phyloP scores from a whole-genome alignment of 495 filamentous ascomycete genomes.

The Gamarada debralockiae region DNA sequence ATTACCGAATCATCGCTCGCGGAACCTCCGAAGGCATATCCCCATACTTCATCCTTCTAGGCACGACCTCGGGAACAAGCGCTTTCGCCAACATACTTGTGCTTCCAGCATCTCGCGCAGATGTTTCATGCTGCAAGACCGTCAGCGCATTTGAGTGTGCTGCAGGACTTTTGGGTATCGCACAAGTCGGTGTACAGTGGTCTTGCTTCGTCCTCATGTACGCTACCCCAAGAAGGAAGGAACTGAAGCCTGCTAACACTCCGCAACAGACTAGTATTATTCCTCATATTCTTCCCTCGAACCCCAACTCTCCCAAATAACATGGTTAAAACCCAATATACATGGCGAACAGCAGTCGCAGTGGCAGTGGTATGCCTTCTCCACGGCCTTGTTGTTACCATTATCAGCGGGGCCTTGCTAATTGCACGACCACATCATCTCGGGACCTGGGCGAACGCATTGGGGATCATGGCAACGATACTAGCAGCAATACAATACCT shows the following conservation, averaged over 20 bases:
- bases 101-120: slow-evolving; percentile 69
- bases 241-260: background rate
- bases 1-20: slow-evolving; percentile 81
- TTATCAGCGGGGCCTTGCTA: slow-evolving; percentile 60
- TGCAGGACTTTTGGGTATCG: slow-evolving; percentile 79
- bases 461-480: slow-evolving; percentile 73
- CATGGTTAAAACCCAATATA: slow-evolving; percentile 44
- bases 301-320: slow-evolving; percentile 46
- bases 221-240: slow-evolving; percentile 23
- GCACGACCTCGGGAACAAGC: slow-evolving; percentile 80
- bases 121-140: slow-evolving; percentile 78
- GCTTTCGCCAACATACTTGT: slow-evolving; percentile 89
- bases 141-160: slow-evolving; percentile 79
- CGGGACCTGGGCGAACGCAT: slow-evolving; percentile 72
- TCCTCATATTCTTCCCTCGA: slow-evolving; percentile 79
- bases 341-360: slow-evolving; percentile 69
- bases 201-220: slow-evolving; percentile 87
- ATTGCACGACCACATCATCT: slow-evolving; percentile 54
- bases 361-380: slow-evolving; percentile 66
- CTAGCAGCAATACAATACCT: slow-evolving; percentile 88
- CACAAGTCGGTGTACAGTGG: slow-evolving; percentile 89
- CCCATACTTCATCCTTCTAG: slow-evolving; percentile 88
- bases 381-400: slow-evolving; percentile 64
- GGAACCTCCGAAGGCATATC: slow-evolving; percentile 94
- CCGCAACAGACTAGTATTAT: slow-evolving; percentile 68